phyloP scores from a whole-genome alignment of 352 stramenopile genomes.

The Phytophthora pistaciae region DNA sequence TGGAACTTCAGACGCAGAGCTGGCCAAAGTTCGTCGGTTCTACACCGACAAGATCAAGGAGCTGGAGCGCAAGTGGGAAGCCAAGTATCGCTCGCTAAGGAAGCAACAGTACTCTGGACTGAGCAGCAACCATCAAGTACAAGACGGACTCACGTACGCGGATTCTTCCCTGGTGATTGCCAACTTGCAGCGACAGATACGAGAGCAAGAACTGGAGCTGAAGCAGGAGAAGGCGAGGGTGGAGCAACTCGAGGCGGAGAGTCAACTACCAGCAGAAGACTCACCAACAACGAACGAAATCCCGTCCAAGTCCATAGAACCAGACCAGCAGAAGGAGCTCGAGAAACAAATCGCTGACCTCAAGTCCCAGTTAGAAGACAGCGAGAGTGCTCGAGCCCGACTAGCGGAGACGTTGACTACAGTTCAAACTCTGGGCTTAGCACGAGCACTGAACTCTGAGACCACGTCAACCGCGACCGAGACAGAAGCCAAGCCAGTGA shows the following conservation, averaged over 20 bases:
- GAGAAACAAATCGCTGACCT: slow-evolving; percentile 39
- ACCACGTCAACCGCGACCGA: slow-evolving; percentile 9
- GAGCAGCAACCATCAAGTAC: slow-evolving; percentile 16
- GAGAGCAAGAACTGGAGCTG: slow-evolving; percentile 30
- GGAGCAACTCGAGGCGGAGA: slow-evolving; percentile 30
- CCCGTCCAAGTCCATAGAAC: slow-evolving; percentile 11
- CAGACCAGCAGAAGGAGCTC: slow-evolving; percentile 34
- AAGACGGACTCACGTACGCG: slow-evolving; percentile 41
- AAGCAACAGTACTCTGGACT: slow-evolving; percentile 52
- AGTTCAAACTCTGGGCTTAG: slow-evolving; percentile 42
- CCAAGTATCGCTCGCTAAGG: slow-evolving; percentile 66
- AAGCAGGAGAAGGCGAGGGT: slow-evolving; percentile 36
- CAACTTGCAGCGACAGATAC: slow-evolving; percentile 46
- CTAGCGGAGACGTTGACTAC: slow-evolving; percentile 66
- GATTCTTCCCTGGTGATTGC: slow-evolving; percentile 48
- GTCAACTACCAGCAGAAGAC: slow-evolving; percentile 10
- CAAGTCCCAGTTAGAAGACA: slow-evolving; percentile 67
- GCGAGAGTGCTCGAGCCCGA: slow-evolving; percentile 70
- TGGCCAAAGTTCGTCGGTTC: slow-evolving; percentile 70
- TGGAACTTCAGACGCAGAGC: slow-evolving; percentile 37
- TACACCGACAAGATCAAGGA: slow-evolving; percentile 84
- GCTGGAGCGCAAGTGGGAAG: slow-evolving; percentile 77
- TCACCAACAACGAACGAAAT: background rate
- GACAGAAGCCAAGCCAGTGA: background rate
- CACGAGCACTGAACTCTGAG: slow-evolving; percentile 20